Percentiles rank a stretch among this genome's conserved stretches.
phyloP scores from a whole-genome alignment of 176 grass and related monocot species.

The Pharus latifolius region DNA sequence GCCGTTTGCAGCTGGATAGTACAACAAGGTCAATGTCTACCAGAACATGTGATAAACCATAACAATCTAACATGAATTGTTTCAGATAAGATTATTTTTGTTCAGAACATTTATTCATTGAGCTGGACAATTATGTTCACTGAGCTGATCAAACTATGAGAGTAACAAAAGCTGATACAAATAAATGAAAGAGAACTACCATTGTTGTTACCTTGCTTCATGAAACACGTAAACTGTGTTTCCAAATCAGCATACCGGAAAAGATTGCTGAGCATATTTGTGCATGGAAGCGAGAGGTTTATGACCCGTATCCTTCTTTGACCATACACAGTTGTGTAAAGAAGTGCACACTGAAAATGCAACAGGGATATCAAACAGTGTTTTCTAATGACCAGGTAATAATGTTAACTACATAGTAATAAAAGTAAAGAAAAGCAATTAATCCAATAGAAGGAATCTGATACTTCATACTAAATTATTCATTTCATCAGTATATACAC shows the following conservation, averaged over 20 bases:
- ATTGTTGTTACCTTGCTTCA: slow-evolving; percentile 70
- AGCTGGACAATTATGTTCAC: not conserved
- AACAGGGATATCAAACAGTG: not conserved
- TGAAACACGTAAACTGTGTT: slow-evolving; percentile 69
- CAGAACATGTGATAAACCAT: not conserved
- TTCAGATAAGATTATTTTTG: not conserved
- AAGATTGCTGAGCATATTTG: slow-evolving; percentile 54
- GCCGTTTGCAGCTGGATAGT: slow-evolving; percentile 54
- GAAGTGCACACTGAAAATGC: slow-evolving; percentile 64
- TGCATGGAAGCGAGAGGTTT: slow-evolving; percentile 80
- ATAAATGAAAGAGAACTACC: not conserved
- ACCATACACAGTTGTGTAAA: slow-evolving; percentile 76
- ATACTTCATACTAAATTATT: not conserved
- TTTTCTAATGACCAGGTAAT: not conserved
- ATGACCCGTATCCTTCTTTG: slow-evolving; percentile 88
- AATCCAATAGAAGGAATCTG: not conserved
- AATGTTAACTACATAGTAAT: too few relatives aligned
- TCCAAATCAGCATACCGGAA: slow-evolving; percentile 78
- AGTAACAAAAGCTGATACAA: not conserved
- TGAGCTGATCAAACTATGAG: not conserved
- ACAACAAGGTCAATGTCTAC: slow-evolving; percentile 1
- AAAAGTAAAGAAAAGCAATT: not conserved
- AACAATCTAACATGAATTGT: not conserved
- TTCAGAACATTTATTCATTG: not conserved
- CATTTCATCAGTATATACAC: not conserved